These are phyloP conservation scores for Chaetomiaceae sp. DNA, from an alignment of 2,329 filamentous ascomycete species.

Conservation along the genomic window DNA sequence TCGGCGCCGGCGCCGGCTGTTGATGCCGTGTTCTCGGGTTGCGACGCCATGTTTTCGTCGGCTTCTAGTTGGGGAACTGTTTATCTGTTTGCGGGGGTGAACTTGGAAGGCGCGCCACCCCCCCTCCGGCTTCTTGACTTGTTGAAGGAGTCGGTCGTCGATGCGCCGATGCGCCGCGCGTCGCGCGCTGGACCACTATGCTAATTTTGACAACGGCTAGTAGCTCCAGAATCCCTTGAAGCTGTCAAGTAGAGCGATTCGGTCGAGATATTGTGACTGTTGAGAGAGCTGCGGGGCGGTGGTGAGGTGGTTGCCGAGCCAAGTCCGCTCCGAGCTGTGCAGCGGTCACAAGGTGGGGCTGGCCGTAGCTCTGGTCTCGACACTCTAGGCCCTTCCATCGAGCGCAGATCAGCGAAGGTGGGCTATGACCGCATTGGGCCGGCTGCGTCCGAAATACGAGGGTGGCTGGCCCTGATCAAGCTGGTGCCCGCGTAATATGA, in stretches of 20 bases:
- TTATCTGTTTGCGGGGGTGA: conserved; percentile 8
- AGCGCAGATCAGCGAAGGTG: neutral
- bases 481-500: neutral
- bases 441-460: neutral
- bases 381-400: neutral
- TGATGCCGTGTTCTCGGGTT: conserved; percentile 26
- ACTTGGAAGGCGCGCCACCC: neutral
- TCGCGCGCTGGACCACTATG: neutral
- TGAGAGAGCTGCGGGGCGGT: no score
- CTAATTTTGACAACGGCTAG: neutral
- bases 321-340: neutral
- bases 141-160: neutral
- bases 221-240: neutral
- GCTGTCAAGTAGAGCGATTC: no score
- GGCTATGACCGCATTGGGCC: neutral
- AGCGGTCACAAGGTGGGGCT: no score
- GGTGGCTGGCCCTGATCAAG: neutral
- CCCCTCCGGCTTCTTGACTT: neutral
- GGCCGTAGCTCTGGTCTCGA: no score
- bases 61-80: conserved; percentile 35
- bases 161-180: conserved; percentile 1
- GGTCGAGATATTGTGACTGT: no score
- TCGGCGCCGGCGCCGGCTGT: conserved; percentile 11
- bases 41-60: conserved; percentile 33
- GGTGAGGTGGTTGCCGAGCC: neutral